These are phyloP conservation scores for Termitomyces sp. DNA, from an alignment of 768 basidiomycete genomes.

Conservation along the genomic window DNA sequence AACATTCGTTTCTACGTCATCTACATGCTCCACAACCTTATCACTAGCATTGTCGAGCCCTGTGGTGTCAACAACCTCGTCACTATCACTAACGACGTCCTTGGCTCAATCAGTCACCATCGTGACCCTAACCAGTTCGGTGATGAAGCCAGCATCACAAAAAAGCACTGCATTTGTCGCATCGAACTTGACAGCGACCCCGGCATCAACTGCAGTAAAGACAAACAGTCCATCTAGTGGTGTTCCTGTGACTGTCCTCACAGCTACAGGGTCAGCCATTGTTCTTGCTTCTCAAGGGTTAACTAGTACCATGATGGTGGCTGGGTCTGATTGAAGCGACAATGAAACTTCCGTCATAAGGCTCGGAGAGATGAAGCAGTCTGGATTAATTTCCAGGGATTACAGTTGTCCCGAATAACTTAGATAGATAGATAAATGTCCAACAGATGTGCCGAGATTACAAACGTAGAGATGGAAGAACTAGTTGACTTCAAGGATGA, in stretches of 20 bases:
- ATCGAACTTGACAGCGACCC: background rate
- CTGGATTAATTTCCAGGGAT: background rate
- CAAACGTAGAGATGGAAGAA: background rate
- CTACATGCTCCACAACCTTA: background rate
- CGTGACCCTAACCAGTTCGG: background rate
- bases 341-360: background rate
- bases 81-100: background rate
- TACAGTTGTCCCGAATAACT: background rate
- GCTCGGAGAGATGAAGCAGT: background rate
- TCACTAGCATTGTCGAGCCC: background rate
- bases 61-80: background rate
- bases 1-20: background rate
- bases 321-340: background rate
- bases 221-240: background rate
- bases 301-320: slow-evolving; percentile 5
- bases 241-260: slow-evolving; percentile 4
- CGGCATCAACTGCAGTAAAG: background rate
- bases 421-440: background rate
- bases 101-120: background rate
- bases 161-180: background rate
- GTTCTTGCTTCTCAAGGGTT: slow-evolving; percentile 8
- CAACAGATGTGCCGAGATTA: background rate
- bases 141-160: background rate
- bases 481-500: slow-evolving; percentile 71
- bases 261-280: slow-evolving; percentile 11